These are phyloP conservation scores for Raddia distichophylla DNA, from an alignment of 176 grass and related monocot genomes.

Conservation along the genomic window DNA sequence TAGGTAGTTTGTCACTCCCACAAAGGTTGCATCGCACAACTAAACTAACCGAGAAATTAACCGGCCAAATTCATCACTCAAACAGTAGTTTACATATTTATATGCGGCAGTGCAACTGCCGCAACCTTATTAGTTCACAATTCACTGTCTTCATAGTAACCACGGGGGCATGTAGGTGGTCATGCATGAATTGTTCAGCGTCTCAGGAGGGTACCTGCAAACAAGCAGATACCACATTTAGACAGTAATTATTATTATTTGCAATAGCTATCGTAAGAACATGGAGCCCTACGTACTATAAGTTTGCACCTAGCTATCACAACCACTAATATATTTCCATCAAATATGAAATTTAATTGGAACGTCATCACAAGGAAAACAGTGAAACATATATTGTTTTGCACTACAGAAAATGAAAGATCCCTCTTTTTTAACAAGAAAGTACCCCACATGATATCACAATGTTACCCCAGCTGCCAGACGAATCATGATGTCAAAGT, in stretches of 20 bases:
- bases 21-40: slow-evolving; percentile 12
- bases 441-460: neutral
- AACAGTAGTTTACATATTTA: slow-evolving; percentile 21
- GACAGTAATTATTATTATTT: neutral
- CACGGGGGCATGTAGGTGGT: slow-evolving; percentile 75
- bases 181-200: slow-evolving; percentile 67
- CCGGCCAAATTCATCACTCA: neutral
- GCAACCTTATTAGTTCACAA: slow-evolving; percentile 40
- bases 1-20: neutral
- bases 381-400: neutral
- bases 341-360: neutral
- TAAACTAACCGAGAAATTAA: slow-evolving; percentile 17
- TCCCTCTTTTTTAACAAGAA: neutral
- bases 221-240: neutral
- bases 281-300: neutral
- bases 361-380: neutral
- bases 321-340: too few species aligned
- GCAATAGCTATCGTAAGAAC: neutral
- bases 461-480: neutral
- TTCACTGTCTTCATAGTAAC: slow-evolving; percentile 58
- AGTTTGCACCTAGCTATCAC: neutral
- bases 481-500: neutral
- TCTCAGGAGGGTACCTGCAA: slow-evolving; percentile 81
- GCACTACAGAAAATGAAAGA: slow-evolving; percentile 10
- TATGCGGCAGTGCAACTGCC: neutral